Evolutionary conservation across 2,329 filamentous ascomycete genomes (phyloP).

Genomic region (Tympanopsis confertula): DNA sequence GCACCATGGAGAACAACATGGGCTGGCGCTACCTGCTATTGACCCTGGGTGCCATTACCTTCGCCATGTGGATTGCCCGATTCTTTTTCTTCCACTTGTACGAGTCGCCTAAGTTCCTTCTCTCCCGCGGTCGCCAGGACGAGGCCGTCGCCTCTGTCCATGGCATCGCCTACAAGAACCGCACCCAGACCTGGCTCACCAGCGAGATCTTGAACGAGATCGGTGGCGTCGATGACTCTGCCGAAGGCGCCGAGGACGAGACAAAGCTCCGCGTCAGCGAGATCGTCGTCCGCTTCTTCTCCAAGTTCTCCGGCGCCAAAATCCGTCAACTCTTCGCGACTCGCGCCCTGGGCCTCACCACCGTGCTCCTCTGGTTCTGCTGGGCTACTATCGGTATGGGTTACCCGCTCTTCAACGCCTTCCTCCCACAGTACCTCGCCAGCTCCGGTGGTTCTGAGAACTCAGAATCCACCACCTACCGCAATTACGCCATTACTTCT

Average conservation of each 20-base stretch:
- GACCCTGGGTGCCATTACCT: conserved; percentile 11
- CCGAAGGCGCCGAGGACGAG: conserved; percentile 6
- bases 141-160: not conserved
- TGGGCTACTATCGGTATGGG: conserved; percentile 33
- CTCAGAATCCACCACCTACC: conserved; percentile 19
- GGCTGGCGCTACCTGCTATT: conserved; percentile 16
- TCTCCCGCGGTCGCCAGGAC: conserved; percentile 12
- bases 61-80: conserved; percentile 13
- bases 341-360: conserved; percentile 8
- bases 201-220: conserved; percentile 17
- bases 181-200: conserved; percentile 13
- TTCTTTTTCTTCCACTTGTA: conserved; percentile 17
- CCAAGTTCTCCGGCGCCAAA: conserved; percentile 5
- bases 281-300: not conserved
- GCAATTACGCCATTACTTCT: conserved; percentile 14
- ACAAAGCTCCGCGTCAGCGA: not conserved
- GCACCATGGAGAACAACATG: conserved; percentile 11
- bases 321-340: conserved; percentile 15
- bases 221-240: conserved; percentile 11
- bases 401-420: conserved; percentile 32
- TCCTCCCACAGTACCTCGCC: conserved; percentile 30
- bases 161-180: conserved; percentile 13
- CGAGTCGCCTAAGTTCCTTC: conserved; percentile 17
- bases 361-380: conserved; percentile 23
- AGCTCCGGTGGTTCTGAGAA: conserved; percentile 7